phyloP scores from a whole-genome alignment of 495 filamentous ascomycete genomes.

The Xylaria grammica region DNA sequence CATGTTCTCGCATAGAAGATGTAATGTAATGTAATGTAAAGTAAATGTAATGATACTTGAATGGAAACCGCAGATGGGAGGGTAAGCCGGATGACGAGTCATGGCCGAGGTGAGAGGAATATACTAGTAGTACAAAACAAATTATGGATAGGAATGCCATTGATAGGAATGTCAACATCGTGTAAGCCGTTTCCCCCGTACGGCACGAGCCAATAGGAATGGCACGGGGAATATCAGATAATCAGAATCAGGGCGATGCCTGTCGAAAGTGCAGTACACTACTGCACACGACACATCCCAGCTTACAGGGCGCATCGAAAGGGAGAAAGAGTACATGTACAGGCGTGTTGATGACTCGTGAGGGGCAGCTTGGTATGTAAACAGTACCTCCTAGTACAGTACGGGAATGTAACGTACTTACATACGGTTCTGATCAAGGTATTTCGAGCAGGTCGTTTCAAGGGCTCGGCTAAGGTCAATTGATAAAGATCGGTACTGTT shows the following conservation, averaged over 20 bases:
- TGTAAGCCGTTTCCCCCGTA: constrained; percentile 11
- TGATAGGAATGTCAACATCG: constrained; percentile 3
- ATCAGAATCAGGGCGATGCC: constrained; percentile 15
- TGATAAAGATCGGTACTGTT: not conserved
- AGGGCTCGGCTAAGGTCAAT: too few relatives aligned
- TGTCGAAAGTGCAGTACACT: constrained; percentile 10
- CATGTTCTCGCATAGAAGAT: too few relatives aligned
- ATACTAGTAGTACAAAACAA: not conserved
- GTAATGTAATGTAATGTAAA: too few relatives aligned
- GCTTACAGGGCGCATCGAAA: not conserved
- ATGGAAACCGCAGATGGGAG: not conserved
- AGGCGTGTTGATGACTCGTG: not conserved
- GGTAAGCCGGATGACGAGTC: constrained; percentile 5
- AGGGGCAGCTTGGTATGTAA: constrained; percentile 1
- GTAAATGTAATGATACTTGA: not conserved
- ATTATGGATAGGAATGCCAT: not conserved
- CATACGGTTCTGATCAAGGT: not conserved
- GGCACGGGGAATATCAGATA: not conserved
- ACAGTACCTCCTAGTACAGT: not conserved
- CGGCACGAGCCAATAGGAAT: constrained; percentile 1
- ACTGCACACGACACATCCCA: constrained; percentile 14
- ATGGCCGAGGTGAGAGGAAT: not conserved
- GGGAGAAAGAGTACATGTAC: not conserved
- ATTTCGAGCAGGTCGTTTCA: too few relatives aligned
- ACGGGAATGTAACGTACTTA: constrained; percentile 7